Percentiles rank a stretch among this genome's conserved stretches.
Evolutionary conservation across 306 rosid species (phyloP).

Genomic region (Potentilla sterilis): DNA sequence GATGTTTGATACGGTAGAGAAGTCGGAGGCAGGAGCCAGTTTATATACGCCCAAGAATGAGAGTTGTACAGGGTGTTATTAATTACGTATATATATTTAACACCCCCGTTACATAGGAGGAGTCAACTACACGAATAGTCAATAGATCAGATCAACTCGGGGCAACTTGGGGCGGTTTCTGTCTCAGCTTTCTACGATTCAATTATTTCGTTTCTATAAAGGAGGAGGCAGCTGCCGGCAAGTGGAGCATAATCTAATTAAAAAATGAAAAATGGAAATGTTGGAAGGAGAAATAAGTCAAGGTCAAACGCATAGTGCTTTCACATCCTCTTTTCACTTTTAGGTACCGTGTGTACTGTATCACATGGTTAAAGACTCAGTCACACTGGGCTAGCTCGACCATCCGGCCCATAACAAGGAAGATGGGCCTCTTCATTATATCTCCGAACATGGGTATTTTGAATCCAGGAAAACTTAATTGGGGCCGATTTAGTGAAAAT

Average conservation of each 20-base stretch:
- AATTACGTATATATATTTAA: neutral
- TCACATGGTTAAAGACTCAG: too few relatives aligned
- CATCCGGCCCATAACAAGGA: neutral
- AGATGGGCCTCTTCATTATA: neutral
- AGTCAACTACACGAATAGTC: neutral
- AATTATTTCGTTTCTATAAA: neutral
- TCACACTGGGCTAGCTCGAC: neutral
- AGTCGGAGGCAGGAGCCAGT: neutral
- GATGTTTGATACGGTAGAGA: neutral
- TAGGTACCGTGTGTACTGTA: too few relatives aligned
- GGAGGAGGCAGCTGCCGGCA: neutral
- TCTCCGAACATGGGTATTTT: neutral
- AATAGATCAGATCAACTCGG: neutral
- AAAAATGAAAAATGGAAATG: too few relatives aligned
- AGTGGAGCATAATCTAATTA: neutral
- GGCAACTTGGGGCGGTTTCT: too few relatives aligned
- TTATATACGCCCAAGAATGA: neutral
- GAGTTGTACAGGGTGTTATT: neutral
- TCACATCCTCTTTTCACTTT: too few relatives aligned
- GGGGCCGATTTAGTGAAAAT: neutral
- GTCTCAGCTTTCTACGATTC: neutral
- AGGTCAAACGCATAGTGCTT: neutral
- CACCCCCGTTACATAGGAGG: neutral
- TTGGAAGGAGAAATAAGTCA: neutral
- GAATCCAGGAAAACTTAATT: neutral